phyloP scores from a whole-genome alignment of 768 basidiomycete genomes.

The Glaciozyma martinii region DNA sequence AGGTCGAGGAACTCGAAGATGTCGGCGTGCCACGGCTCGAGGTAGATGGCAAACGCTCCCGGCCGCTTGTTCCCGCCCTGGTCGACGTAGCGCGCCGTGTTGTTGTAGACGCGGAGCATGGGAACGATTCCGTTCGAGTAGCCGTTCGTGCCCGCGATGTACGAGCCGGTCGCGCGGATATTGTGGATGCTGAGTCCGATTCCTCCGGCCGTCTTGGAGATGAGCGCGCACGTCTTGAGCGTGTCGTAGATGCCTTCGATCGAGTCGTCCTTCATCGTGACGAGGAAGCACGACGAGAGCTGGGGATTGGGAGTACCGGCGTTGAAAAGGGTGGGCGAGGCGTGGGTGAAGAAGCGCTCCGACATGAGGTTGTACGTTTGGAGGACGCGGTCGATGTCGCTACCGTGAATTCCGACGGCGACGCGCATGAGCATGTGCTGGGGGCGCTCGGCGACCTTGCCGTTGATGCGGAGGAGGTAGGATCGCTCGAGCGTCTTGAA shows the following conservation, averaged over 20 bases:
- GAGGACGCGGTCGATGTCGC: constrained; percentile 74
- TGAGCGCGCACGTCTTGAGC: constrained; percentile 95
- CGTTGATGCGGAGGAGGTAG: constrained; percentile 73
- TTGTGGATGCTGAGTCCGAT: constrained; percentile 93
- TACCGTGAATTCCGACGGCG: constrained; percentile 89
- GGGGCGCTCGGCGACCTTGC: constrained; percentile 81
- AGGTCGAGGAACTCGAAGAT: constrained; percentile 95
- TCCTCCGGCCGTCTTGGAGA: constrained; percentile 97
- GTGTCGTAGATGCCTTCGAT: constrained; percentile 99
- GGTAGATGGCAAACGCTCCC: constrained; percentile 94
- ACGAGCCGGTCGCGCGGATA: constrained; percentile 89
- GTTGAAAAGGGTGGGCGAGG: constrained; percentile 95
- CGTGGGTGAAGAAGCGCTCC: constrained; percentile 96
- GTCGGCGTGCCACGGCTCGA: constrained; percentile 98
- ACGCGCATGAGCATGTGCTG: constrained; percentile 99
- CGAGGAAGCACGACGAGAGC: constrained; percentile 88
- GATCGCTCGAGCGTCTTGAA: constrained; percentile 99
- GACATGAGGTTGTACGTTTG: constrained; percentile 76
- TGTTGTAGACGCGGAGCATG: constrained; percentile 96
- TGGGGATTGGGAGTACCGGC: constrained; percentile 95
- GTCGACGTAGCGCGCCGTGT: constrained; percentile 96
- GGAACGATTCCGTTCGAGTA: constrained; percentile 99
- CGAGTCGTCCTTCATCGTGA: constrained; percentile 96
- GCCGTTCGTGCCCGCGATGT: constrained; percentile 98
- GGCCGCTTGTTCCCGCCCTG: constrained; percentile 94